These are phyloP conservation scores for Ustilago nuda DNA, from an alignment of 1,284 basidiomycete genomes.

Conservation along the genomic window DNA sequence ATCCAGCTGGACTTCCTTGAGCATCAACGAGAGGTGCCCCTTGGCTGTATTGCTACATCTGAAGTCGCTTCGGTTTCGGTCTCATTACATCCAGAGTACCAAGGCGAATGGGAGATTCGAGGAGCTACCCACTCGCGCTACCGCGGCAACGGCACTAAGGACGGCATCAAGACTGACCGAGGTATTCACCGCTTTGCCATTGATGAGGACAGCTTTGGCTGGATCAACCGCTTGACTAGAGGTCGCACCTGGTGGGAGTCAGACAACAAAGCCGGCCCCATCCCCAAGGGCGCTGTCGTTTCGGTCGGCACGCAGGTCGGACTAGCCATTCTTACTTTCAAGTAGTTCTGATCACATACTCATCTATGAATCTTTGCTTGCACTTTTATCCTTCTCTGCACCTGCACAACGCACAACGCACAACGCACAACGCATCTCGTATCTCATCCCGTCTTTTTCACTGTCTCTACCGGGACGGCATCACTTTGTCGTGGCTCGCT, in stretches of 20 bases:
- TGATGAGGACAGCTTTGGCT: slow-evolving; percentile 47
- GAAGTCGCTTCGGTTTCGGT: slow-evolving; percentile 42
- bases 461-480: slow-evolving; percentile 7
- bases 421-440: slow-evolving; percentile 15
- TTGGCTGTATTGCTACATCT: slow-evolving; percentile 41
- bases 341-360: slow-evolving; percentile 12
- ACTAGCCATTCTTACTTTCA: slow-evolving; percentile 41
- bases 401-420: slow-evolving; percentile 9
- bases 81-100: slow-evolving; percentile 35
- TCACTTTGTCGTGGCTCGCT: not conserved
- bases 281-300: slow-evolving; percentile 32
- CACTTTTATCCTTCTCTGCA: slow-evolving; percentile 3
- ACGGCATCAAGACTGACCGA: slow-evolving; percentile 22
- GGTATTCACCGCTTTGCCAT: slow-evolving; percentile 34
- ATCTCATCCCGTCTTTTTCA: not conserved
- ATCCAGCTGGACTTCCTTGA: slow-evolving; percentile 46
- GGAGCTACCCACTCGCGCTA: slow-evolving; percentile 49
- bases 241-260: slow-evolving; percentile 41
- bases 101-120: slow-evolving; percentile 47
- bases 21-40: slow-evolving; percentile 42
- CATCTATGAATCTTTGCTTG: not conserved
- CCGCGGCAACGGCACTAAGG: slow-evolving; percentile 29
- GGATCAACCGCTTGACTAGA: slow-evolving; percentile 39
- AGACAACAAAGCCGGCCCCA: slow-evolving; percentile 10
- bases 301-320: slow-evolving; percentile 37